Percentiles rank a stretch among this genome's conserved stretches.
Conservation (phyloP, 495 filamentous ascomycete species). For the Penicillium arizonense region DNA sequence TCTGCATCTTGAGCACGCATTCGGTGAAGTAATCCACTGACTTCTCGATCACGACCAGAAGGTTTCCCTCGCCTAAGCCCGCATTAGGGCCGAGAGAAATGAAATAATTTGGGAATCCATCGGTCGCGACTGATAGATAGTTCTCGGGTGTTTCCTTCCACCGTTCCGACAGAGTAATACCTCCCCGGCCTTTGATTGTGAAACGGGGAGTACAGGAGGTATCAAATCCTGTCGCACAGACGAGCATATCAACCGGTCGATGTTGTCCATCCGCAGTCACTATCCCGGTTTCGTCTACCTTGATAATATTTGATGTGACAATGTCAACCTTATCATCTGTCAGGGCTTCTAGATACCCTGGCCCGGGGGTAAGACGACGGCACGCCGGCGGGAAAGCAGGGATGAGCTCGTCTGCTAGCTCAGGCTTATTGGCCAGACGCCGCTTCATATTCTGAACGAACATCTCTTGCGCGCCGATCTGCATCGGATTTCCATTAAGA, state of each 20-base stretch:
- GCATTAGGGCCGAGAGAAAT: constrained; percentile 49
- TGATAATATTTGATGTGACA: constrained; percentile 37
- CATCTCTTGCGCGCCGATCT: constrained; percentile 27
- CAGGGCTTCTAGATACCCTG: constrained; percentile 49
- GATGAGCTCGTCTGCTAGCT: constrained; percentile 30
- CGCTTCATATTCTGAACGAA: constrained; percentile 44
- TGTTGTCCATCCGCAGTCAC: constrained; percentile 46
- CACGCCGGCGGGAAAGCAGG: constrained; percentile 49
- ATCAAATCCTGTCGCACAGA: constrained; percentile 58
- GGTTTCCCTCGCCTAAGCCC: constrained; percentile 45
- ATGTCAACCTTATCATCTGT: constrained; percentile 46
- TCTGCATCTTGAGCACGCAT: constrained; percentile 49
- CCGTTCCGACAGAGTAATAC: constrained; percentile 43
- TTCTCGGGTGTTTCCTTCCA: constrained; percentile 53
- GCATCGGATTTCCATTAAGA: constrained; percentile 34
- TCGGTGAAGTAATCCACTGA: constrained; percentile 52
- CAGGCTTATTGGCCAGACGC: constrained; percentile 36
- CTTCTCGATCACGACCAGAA: constrained; percentile 45
- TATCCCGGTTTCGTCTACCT: constrained; percentile 48
- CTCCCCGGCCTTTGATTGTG: constrained; percentile 46
- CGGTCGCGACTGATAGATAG: constrained; percentile 58
- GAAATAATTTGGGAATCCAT: constrained; percentile 68
- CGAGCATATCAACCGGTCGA: constrained; percentile 38
- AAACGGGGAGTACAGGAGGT: constrained; percentile 50
- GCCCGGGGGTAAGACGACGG: constrained; percentile 50